Conservation (phyloP, 768 basidiomycete genomes). For the Dendrothele bispora region DNA sequence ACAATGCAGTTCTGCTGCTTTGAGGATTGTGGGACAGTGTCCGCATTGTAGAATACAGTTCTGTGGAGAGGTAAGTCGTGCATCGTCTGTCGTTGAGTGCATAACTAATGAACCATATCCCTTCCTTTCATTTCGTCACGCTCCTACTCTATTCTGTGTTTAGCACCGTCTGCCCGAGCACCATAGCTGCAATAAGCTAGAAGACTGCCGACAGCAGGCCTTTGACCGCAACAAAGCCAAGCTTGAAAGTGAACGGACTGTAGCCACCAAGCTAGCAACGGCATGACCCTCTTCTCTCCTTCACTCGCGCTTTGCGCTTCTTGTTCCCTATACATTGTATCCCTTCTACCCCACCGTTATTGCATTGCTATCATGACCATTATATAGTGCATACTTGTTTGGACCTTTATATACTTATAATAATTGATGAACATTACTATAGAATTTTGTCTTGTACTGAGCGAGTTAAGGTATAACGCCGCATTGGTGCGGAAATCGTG, state of each 20-base stretch:
- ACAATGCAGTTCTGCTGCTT: constrained; percentile 75
- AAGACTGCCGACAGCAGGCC: constrained; percentile 84
- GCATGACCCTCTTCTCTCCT: constrained; percentile 38
- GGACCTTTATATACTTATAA: no score
- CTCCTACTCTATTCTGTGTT: constrained; percentile 12
- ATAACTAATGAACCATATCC: constrained; percentile 8
- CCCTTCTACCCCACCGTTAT: neutral
- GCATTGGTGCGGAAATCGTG: no score
- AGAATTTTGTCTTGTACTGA: no score
- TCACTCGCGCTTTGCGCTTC: neutral
- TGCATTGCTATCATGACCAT: no score
- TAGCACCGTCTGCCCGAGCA: constrained; percentile 91
- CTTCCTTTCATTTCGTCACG: no score
- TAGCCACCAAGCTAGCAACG: constrained; percentile 82
- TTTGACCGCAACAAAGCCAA: constrained; percentile 87
- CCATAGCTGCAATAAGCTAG: constrained; percentile 80
- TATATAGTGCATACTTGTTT: no score
- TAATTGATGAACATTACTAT: no score
- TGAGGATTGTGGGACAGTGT: constrained; percentile 85
- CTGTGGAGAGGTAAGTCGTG: constrained; percentile 66
- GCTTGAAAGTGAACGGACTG: constrained; percentile 86
- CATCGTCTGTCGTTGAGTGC: constrained; percentile 4
- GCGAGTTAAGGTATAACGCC: no score
- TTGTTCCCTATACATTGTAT: constrained; percentile 3
- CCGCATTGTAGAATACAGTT: constrained; percentile 77